phyloP scores from a whole-genome alignment of 345 rosid genomes.

The Gossypium raimondii region DNA sequence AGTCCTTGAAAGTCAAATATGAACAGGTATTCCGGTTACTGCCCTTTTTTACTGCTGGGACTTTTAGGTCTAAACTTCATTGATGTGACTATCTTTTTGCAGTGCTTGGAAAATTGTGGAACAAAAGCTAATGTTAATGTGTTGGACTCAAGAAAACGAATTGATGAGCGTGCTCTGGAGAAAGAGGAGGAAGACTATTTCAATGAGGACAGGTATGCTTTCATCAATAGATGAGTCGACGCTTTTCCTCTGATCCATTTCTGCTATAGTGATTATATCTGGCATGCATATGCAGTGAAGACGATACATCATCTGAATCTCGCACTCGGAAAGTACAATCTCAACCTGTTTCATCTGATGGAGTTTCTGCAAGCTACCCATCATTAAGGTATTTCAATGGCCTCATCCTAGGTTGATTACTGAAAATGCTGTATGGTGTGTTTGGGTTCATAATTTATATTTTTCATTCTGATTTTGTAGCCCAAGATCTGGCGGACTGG shows the following conservation, averaged over 20 bases:
- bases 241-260: not conserved
- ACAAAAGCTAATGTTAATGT: constrained; percentile 44
- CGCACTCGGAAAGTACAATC: constrained; percentile 46
- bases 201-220: constrained; percentile 77
- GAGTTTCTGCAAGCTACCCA: constrained; percentile 51
- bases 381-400: constrained; percentile 52
- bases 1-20: constrained; percentile 62
- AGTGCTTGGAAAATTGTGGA: constrained; percentile 78
- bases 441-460: not conserved
- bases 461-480: constrained; percentile 24
- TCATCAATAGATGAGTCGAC: not conserved
- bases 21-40: constrained; percentile 55
- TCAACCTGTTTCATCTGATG: constrained; percentile 62
- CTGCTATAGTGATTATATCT: constrained; percentile 17
- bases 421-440: not conserved
- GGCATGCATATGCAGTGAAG: constrained; percentile 60
- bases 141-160: constrained; percentile 61
- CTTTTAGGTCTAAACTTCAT: constrained; percentile 2
- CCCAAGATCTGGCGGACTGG: constrained; percentile 77
- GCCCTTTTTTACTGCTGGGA: not conserved
- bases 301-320: constrained; percentile 81
- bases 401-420: constrained; percentile 9
- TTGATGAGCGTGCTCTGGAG: constrained; percentile 84
- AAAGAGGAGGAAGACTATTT: constrained; percentile 99
- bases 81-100: constrained; percentile 29